phyloP scores from a whole-genome alignment of 805 yeast species.

The Yarrowia sp. region DNA sequence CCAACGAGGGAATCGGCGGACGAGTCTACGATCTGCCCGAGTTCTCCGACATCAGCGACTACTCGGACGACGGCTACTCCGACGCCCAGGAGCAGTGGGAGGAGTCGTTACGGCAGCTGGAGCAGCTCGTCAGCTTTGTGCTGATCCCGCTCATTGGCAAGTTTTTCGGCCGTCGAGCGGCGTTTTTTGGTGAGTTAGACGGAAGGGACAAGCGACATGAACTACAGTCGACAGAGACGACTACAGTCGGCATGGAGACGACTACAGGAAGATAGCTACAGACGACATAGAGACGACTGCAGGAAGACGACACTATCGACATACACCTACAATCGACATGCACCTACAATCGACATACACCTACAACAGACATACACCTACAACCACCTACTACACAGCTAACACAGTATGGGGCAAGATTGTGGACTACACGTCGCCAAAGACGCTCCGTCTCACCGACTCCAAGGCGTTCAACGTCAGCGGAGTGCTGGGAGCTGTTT shows the following conservation, averaged over 20 bases:
- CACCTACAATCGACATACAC: too few relatives aligned
- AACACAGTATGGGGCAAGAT: conserved; percentile 23
- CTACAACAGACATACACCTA: too few relatives aligned
- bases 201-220: too few relatives aligned
- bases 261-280: too few relatives aligned
- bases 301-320: too few relatives aligned
- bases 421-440: conserved; percentile 7
- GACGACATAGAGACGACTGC: too few relatives aligned
- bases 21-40: conserved; percentile 28
- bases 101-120: conserved; percentile 58
- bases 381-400: too few relatives aligned
- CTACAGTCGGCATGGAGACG: too few relatives aligned
- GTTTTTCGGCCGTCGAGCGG: conserved; percentile 59
- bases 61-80: conserved; percentile 28
- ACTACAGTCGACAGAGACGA: too few relatives aligned
- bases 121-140: conserved; percentile 52
- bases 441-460: not conserved
- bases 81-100: conserved; percentile 76
- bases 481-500: not conserved
- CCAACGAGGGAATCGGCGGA: not conserved
- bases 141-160: conserved; percentile 67
- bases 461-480: conserved; percentile 2
- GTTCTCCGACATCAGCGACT: conserved; percentile 27
- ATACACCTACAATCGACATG: too few relatives aligned
- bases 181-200: conserved; percentile 39